Percentiles rank a stretch among this genome's conserved stretches.
Evolutionary conservation across 2,329 filamentous ascomycete species (phyloP).

Genomic region (Microsporum audouinii): DNA sequence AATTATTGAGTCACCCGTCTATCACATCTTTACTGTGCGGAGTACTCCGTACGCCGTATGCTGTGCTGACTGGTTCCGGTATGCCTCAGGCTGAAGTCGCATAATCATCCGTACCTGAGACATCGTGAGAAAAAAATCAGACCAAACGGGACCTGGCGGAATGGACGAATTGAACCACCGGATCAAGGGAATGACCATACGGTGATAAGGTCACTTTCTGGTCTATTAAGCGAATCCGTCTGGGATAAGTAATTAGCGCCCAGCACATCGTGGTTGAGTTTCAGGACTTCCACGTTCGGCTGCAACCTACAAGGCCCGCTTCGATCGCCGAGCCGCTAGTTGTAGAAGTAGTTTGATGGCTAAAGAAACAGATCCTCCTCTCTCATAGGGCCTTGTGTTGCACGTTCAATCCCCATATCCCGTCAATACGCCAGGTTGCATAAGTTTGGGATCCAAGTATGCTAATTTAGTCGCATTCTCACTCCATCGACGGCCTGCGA

Average conservation of each 20-base stretch:
- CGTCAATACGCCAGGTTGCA: too few relatives aligned
- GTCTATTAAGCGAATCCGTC: neutral
- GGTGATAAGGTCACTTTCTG: neutral
- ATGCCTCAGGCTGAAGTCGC: neutral
- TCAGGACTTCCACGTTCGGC: neutral
- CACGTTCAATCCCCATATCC: too few relatives aligned
- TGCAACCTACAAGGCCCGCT: neutral
- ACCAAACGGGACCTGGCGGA: neutral
- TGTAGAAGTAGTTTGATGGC: neutral
- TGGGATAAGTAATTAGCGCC: neutral
- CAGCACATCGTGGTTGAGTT: neutral
- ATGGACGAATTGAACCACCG: neutral
- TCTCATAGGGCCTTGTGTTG: neutral
- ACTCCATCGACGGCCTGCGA: too few relatives aligned
- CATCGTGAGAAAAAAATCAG: neutral
- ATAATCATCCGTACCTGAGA: neutral
- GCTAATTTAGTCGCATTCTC: too few relatives aligned
- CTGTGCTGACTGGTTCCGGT: neutral
- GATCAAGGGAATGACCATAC: neutral
- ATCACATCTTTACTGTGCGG: neutral
- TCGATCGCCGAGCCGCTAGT: neutral
- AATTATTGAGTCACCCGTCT: neutral
- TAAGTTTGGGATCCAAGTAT: too few relatives aligned
- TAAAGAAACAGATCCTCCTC: too few relatives aligned
- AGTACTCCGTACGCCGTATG: too few relatives aligned